Conservation (phyloP, 148 eudicot species). For the Rhododendron kiyosumense region DNA sequence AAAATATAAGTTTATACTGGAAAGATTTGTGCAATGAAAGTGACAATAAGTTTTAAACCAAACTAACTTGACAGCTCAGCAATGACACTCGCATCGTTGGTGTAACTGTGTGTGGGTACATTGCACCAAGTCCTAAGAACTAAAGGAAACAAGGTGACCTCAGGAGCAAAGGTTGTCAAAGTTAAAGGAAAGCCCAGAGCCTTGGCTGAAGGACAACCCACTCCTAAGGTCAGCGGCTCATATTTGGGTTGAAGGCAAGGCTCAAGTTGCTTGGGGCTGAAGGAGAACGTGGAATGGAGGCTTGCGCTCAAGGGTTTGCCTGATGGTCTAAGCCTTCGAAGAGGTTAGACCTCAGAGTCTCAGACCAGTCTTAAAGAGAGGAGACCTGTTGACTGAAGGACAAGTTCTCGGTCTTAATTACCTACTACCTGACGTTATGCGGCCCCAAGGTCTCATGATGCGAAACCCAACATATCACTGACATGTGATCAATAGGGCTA, state of each 20-base stretch:
- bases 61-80: background rate
- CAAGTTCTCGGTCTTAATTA: background rate
- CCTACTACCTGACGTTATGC: background rate
- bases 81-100: background rate
- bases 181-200: background rate
- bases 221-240: no score
- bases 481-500: background rate
- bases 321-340: background rate
- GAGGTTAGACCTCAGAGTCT: background rate
- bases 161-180: background rate
- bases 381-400: background rate
- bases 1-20: background rate
- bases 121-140: background rate
- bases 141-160: background rate
- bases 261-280: no score
- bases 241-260: no score
- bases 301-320: background rate
- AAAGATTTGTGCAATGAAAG: background rate
- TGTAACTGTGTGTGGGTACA: no score
- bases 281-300: background rate
- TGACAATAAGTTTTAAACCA: background rate
- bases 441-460: background rate
- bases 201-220: no score
- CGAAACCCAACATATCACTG: background rate
- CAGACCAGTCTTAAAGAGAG: background rate